Evolutionary conservation across 805 yeast genomes (phyloP).

Genomic region (Lachancea lanzarotensis): DNA sequence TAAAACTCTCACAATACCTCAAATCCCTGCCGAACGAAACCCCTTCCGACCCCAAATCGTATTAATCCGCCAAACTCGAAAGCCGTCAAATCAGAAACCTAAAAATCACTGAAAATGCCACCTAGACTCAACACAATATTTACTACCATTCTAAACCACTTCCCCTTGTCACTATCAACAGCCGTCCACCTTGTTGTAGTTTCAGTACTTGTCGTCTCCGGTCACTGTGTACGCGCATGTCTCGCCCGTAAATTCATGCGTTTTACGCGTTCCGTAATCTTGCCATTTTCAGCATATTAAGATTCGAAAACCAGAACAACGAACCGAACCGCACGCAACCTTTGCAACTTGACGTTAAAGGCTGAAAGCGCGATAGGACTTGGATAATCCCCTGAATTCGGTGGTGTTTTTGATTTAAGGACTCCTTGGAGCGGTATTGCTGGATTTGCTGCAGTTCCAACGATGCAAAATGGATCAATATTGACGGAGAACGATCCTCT

Average conservation of each 20-base stretch:
- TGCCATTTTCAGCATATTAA: constrained; percentile 5
- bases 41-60: too few relatives aligned
- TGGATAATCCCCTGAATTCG: neutral
- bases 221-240: neutral
- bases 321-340: constrained; percentile 3
- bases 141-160: too few relatives aligned
- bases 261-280: constrained; percentile 3
- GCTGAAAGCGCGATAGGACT: neutral
- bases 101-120: too few relatives aligned
- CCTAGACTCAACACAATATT: too few relatives aligned
- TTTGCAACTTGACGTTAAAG: neutral
- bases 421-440: neutral
- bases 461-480: constrained; percentile 3
- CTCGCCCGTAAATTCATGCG: neutral
- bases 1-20: too few relatives aligned
- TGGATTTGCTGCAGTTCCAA: neutral
- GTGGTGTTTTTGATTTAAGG: too few relatives aligned
- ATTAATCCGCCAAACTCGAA: too few relatives aligned
- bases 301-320: neutral
- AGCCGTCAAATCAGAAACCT: too few relatives aligned
- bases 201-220: neutral
- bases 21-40: too few relatives aligned
- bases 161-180: too few relatives aligned
- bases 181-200: neutral
- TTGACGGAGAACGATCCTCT: constrained; percentile 2